Base-by-base conservation (phyloP, 2,329 filamentous ascomycete species). In the Lojkania enalia region DNA sequence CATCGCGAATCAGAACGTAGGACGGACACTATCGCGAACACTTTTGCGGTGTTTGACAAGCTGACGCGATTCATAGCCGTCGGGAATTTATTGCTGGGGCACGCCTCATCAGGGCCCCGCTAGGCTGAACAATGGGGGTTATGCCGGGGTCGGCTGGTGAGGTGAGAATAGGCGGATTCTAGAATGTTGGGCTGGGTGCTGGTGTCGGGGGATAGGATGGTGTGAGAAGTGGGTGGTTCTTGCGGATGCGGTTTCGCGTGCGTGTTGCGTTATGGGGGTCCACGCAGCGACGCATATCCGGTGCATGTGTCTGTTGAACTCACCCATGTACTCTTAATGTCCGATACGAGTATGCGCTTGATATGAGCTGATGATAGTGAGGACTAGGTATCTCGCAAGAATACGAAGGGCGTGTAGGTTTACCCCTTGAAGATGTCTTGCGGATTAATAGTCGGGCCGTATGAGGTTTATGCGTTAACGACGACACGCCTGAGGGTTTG, bases 391-490 rank as follows among this genome's bases (percentile, higher is more conserved):
- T 7, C 23, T 7, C 7, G 7, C 23, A 27, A 7, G 23, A 7
- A 27, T n/a, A 27, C 23, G 23, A 27, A n/a, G 7, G 23, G n/a
- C 23, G 30, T 15, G 7, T 33, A 9, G 14, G 6, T 9, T 15
- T 33, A 9, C 6, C 30, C n/a, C 30, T 33, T 33, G 14, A 12
- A 33, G 30, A 7, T n/a, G 23, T 7, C 23, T 7, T 7, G 30
- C 30, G 30, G 30, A 33, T 9, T 6, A 16, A 33, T 16, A 6
- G 30, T 33, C 14, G 30, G 30, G 30, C 30, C 30, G 30, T 9
- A 33, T 7, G 30, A 33, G n/a, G 15, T 36, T 36, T 15, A 36
- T 36, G 33, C 33, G 33, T 36, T 36, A 20, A n/a, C n/a, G n/a
- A n/a, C n/a, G 15, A 7, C 9, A 21, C 5, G 19, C 15, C 16